These are phyloP conservation scores for Dalbergia cultrata DNA, from an alignment of 306 rosid genomes.

Conservation along the genomic window DNA sequence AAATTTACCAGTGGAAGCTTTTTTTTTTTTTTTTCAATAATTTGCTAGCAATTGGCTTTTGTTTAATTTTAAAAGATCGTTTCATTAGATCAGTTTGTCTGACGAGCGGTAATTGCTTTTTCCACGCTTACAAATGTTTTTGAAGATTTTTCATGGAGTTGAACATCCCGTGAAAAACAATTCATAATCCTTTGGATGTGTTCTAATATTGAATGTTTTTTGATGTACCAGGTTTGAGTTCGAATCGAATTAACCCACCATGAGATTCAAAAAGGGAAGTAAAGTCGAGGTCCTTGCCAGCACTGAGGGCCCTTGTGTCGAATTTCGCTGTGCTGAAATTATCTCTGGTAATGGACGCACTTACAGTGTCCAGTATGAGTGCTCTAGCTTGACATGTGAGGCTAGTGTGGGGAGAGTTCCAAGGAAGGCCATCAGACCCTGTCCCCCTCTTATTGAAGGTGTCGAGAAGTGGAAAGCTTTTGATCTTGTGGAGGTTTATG, in stretches of 20 bases:
- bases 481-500: conserved; percentile 75
- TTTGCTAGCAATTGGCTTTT: not conserved
- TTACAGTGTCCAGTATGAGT: conserved; percentile 61
- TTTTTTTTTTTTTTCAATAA: too few relatives aligned
- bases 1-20: not conserved
- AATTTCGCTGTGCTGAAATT: conserved; percentile 77
- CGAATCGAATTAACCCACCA: conserved; percentile 40
- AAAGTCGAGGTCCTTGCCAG: conserved; percentile 77
- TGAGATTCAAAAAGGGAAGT: conserved; percentile 74
- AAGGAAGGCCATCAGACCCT: conserved; percentile 75
- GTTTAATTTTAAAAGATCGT: not conserved
- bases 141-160: not conserved
- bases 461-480: conserved; percentile 58
- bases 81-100: not conserved
- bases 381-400: conserved; percentile 43
- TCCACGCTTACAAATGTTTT: not conserved
- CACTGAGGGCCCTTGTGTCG: conserved; percentile 53
- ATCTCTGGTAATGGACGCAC: conserved; percentile 72
- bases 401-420: conserved; percentile 61
- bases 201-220: conserved; percentile 3
- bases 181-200: not conserved
- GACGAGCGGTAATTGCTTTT: not conserved
- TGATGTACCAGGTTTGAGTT: conserved; percentile 50
- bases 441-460: conserved; percentile 59
- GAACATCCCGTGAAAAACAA: not conserved